These are phyloP conservation scores for Rosellinia necatrix DNA, from an alignment of 2,329 filamentous ascomycete genomes.

Conservation along the genomic window DNA sequence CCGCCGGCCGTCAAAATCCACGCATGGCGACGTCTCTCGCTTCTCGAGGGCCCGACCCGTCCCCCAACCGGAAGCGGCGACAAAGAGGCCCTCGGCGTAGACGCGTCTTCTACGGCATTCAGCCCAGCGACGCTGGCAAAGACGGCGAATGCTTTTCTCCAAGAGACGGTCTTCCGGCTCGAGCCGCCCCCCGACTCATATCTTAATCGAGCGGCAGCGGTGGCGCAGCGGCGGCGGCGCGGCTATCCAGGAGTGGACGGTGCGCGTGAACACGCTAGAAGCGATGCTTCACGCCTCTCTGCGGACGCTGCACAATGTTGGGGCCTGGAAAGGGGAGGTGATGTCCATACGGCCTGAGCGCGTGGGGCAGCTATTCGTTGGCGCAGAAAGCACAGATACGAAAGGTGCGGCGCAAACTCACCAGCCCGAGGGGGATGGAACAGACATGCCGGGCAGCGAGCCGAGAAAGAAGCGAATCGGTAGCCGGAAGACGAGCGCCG, in stretches of 20 bases:
- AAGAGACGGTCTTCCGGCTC: constrained; percentile 49
- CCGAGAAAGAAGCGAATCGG: constrained; percentile 28
- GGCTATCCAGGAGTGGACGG: constrained; percentile 78
- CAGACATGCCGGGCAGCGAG: constrained; percentile 3
- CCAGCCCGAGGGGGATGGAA: constrained; percentile 26
- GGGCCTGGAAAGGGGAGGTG: constrained; percentile 49
- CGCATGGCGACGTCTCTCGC: constrained; percentile 42
- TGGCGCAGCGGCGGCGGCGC: constrained; percentile 66
- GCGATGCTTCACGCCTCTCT: constrained; percentile 78
- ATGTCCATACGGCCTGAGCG: constrained; percentile 46
- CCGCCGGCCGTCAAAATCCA: constrained; percentile 32
- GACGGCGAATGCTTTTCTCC: constrained; percentile 42
- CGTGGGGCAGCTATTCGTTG: constrained; percentile 31
- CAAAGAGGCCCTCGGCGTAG: not conserved
- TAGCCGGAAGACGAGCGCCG: constrained; percentile 39
- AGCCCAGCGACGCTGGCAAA: constrained; percentile 43
- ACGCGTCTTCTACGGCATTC: constrained; percentile 29
- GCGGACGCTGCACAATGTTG: constrained; percentile 55
- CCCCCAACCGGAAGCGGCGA: not conserved
- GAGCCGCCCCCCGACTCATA: constrained; percentile 68
- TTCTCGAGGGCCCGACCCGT: constrained; percentile 3
- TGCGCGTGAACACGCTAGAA: constrained; percentile 81
- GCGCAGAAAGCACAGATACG: not conserved
- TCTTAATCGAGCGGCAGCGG: constrained; percentile 70
- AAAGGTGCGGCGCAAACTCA: not conserved